Base-by-base conservation (phyloP, 176 grass and related monocot species). In the Cymbopogon citratus region DNA sequence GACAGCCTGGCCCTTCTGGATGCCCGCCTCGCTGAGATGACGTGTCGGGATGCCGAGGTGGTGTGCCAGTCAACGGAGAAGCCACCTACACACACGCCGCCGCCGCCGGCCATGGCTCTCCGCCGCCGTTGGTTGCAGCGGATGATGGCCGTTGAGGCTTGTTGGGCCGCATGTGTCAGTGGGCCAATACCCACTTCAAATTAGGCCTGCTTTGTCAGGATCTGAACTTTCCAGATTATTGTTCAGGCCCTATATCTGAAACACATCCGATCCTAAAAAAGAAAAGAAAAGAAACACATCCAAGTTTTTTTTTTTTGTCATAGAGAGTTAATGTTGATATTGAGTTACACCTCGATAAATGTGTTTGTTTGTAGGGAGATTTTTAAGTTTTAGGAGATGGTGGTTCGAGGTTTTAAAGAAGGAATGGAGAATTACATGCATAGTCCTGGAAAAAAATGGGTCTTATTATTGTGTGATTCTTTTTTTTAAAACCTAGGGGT, bases 81-180 rank as follows among this genome's bases (percentile, higher is more conserved):
- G 76, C 6, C 1, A 85, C 16, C 6, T 63, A 49, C 31, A 65
- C 49, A 35, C 29, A 8, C 44, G 67, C 66, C 64, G 54, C 13
- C 19, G 84, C 69, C 12, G 76, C 13, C 13, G 19, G 77, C 8
- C 82, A 85, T 85, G 45, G 34, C 28, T 81, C 76, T 69, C 81
- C 82, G 71, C 64, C 71, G 86, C 83, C 34, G 10, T 9, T 70
- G 44, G 10, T 9, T 70, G 81, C 23, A 1, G 6, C 5, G 72
- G 41, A 69, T 44, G 70, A 28, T 19, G 46, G 4, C 48, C 28
- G 28, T 33, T 29, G 12, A 34, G 46, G 16, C 27, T 74, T 74
- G 16, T 33, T 52, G 45, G 71, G 72, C 72, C 46, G 18, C 28
- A 35, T 74, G 46, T 54, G 16, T n/a, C 1, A 6, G 27, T 56